Base-by-base conservation (phyloP, 495 filamentous ascomycete species). In the Endocarpon pusillum region DNA sequence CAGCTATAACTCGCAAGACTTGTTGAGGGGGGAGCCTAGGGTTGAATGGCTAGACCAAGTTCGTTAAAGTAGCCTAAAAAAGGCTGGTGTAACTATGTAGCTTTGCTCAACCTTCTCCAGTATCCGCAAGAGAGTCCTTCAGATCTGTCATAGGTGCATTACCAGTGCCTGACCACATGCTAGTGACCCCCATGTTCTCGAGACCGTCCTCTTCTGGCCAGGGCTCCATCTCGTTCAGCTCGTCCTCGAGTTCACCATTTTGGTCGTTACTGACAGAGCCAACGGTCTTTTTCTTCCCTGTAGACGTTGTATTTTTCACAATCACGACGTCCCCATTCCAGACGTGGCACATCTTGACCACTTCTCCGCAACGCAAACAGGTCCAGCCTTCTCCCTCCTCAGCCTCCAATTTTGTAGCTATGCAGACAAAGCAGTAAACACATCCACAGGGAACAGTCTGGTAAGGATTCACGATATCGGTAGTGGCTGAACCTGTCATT, bases 351-450 rank as follows among this genome's bases (percentile, higher is more conserved):
- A 91, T 78, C 51, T 81, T 89, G 12, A 91, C 69, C 23, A 78
- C 33, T 42, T 81, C 78, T 1, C 85, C 85, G 47, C 89, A 99
- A 16, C 91, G 69, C 17, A 99, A 60, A 57, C 89, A 99, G n/a
- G 68, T 57, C 87, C 87, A 99, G 3, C 86, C 89, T 42, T 96
- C 86, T 4, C 87, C 89, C 44, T 94, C 89, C 54, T 96, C 91
- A 2, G 74, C 72, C 48, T 93, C 89, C 7, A 99, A 55, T 37
- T 80, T 73, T 24, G 81, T 78, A 3, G 87, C 83, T n/a, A 96
- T 53, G 52, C 89, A 99, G n/a, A 91, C 80, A 44, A 87, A 97
- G 53, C 89, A 97, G 56, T 96, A 96, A 28, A 93, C 63, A 51
- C 85, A 92, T 0, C 83, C 81, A 48, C 89, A 97, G 2, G 85